A percentile compares a stretch with the other conserved stretches of the same genome.
These are phyloP conservation scores for Alternaria atra DNA, from an alignment of 2,329 filamentous ascomycete genomes.

Conservation along the genomic window DNA sequence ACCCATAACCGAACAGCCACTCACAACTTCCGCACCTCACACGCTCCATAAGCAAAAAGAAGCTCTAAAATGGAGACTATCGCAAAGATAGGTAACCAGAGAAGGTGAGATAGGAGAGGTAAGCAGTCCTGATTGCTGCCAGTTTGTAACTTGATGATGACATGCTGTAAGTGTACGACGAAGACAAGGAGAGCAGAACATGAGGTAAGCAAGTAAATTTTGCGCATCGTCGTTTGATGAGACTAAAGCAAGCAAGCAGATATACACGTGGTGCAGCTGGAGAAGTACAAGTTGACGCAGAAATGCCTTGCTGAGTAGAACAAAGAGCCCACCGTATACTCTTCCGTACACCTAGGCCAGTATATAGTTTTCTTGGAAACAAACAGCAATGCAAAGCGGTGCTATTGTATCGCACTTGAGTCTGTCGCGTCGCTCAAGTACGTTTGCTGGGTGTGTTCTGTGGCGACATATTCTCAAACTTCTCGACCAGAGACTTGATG, in stretches of 20 bases:
- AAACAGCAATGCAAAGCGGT: background rate
- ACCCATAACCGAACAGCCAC: too few species aligned
- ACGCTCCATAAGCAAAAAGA: too few species aligned
- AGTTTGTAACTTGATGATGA: background rate
- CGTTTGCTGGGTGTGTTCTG: background rate
- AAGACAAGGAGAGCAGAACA: background rate
- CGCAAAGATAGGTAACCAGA: too few species aligned
- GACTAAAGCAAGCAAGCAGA: background rate
- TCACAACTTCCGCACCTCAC: too few species aligned
- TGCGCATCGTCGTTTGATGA: background rate
- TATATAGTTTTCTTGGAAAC: background rate
- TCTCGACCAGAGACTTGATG: conserved; percentile 4
- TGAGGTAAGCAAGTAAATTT: background rate
- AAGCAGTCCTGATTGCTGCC: background rate
- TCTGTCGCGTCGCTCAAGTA: background rate
- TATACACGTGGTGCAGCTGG: background rate
- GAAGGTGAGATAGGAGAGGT: background rate
- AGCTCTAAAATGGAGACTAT: too few species aligned
- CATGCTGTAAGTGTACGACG: background rate
- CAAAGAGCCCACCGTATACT: background rate
- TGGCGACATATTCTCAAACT: background rate
- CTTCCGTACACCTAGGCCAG: background rate
- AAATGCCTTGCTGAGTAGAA: background rate
- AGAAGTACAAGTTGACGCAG: background rate
- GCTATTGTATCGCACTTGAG: background rate